Base-by-base conservation (phyloP, 2,329 filamentous ascomycete species). In the Monosporascus sp. region DNA sequence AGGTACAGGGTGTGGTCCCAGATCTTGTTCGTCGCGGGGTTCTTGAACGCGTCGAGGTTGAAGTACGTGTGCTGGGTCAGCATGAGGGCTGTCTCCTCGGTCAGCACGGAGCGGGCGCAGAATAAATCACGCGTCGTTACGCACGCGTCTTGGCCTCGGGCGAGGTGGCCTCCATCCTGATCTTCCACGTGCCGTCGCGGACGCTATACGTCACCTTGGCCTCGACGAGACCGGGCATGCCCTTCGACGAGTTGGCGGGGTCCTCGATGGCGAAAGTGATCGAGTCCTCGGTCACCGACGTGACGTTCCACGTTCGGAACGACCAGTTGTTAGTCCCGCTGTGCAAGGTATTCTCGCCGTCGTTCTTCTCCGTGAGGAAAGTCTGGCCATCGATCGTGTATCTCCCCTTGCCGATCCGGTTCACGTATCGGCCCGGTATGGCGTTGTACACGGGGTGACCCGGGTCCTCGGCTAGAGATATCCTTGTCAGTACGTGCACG, bases 181-280 rank as follows among this genome's bases (percentile, higher is more conserved):
- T 78, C 59, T 79, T 74, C 78, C 81, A 85, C 16, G 75, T 76
- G 63, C 77, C 74, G 9, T 78, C 76, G 2, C 72, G 74, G 59
- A 87, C 72, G 45, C 78, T 84, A 68, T 87, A 87, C 3, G 82
- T 86, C 45, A 86, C 79, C 52, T 78, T 79, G 58, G 79, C 78
- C 45, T 82, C 67, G 35, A 88, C 83, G 47, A 79, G 72, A 44
- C 85, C 85, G 0, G 81, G 78, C 72, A 88, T 83, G 52, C 84
- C 84, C 63, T 78, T 67, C 43, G 80, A 78, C 48, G 81, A 80
- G 66, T 80, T 72, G 46, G 70, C 77, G n/a, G 76, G 70, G 63
- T 88, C 85, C 56, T 79, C 74, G 58, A 87, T 78, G n/a, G 78
- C 76, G 68, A 87, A 88, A 43, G 84, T 87, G 62, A 88, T 85